Evolutionary conservation across 2,329 filamentous ascomycete species (phyloP), one percentile per base, ranked within the genome.

Genomic region (Hymenoscyphus linearis): DNA sequence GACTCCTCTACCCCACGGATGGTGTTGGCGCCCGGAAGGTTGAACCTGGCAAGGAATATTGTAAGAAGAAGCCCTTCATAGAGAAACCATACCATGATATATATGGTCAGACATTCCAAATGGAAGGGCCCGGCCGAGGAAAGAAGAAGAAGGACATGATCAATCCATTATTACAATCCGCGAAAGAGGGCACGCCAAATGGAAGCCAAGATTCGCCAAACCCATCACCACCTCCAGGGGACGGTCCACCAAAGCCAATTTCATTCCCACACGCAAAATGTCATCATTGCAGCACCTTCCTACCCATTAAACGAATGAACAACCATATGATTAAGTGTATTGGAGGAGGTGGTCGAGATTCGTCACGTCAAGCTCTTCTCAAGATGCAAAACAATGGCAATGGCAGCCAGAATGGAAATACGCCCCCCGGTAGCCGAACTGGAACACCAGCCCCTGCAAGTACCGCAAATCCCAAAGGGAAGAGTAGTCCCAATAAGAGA

Each of bases 61-160:
- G 90, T 81, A 90, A 90, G 75, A 86, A 86, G 66, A 85, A 88
- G 63, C 89, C 89, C 0, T 93, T 88, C 78, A 89, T 91, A 63
- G 85, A 90, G 67, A 87, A 89, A 72, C 80, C 85, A 2, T 88
- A 88, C 63, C 89, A 86, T 76, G 89, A 93, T 74, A 90, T 93
- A 66, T 92, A 92, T 74, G 89, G 88, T 57, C 90, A 92, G 74
- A 90, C 88, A 31, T 93, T 90, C 82, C 86, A 90, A 14, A 86
- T 85, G 18, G 87, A 88, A 25, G 85, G 85, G 14, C 82, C 88
- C 63, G 89, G 88, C 63, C 88, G 89, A 77, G 90, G 89, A 77
- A 90, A 89, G 78, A 90, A 89, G 79, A 91, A 88, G 82, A 91
- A 90, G 80, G 88, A 87, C 73, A 85, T 86, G 77, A 84, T 86